Conservation (phyloP, 331 rosid species). For the Pyracantha coccinea region DNA sequence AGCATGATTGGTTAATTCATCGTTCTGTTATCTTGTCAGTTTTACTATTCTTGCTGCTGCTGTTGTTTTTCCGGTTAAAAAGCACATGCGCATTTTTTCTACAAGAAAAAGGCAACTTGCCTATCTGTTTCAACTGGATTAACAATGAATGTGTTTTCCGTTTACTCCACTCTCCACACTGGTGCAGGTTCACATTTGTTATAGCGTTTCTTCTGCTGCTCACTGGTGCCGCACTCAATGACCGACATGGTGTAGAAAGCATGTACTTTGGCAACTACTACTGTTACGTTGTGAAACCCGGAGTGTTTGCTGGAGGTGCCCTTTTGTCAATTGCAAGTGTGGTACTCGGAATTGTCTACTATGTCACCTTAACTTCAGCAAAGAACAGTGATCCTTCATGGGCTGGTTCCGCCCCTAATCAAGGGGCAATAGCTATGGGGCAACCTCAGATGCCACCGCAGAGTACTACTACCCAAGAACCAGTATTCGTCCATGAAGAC, state of each 20-base stretch:
- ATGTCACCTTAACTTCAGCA: slow-evolving; percentile 31
- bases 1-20: background rate
- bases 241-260: slow-evolving; percentile 41
- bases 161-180: background rate
- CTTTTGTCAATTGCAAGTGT: slow-evolving; percentile 47
- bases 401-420: slow-evolving; percentile 31
- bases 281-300: slow-evolving; percentile 85
- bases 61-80: background rate
- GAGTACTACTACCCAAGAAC: slow-evolving; percentile 31
- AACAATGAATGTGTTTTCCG: background rate
- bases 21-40: background rate
- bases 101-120: background rate
- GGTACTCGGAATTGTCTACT: slow-evolving; percentile 54
- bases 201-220: slow-evolving; percentile 72
- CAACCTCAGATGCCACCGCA: slow-evolving; percentile 68
- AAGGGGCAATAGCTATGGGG: slow-evolving; percentile 70
- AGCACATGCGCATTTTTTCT: background rate
- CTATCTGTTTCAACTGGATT: background rate
- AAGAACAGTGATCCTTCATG: slow-evolving; percentile 27
- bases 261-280: slow-evolving; percentile 50
- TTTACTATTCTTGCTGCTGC: background rate
- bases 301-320: slow-evolving; percentile 70
- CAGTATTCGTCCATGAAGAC: slow-evolving; percentile 87
- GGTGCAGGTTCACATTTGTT: slow-evolving; percentile 71
- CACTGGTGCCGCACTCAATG: slow-evolving; percentile 76